These are phyloP conservation scores for Fusarium ambrosium DNA, from an alignment of 2,329 filamentous ascomycete species.

Conservation along the genomic window DNA sequence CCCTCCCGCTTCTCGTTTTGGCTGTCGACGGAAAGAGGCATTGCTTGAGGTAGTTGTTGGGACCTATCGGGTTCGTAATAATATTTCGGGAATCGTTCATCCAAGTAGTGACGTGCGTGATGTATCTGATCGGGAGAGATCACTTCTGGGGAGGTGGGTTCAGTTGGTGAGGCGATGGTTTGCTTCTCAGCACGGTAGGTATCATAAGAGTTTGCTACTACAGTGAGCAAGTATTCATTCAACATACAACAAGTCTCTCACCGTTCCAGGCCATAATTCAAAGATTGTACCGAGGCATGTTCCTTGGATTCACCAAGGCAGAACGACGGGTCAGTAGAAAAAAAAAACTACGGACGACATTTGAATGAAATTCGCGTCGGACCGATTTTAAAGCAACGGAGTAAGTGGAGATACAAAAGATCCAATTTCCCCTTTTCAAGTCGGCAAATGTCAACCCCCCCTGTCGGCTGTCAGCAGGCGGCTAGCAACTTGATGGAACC, in stretches of 20 bases:
- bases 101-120: not conserved
- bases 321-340: not conserved
- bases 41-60: not conserved
- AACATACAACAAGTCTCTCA: not conserved
- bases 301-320: not conserved
- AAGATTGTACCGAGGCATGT: not conserved
- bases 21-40: not conserved
- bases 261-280: not conserved
- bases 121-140: not conserved
- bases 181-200: not conserved
- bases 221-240: not conserved
- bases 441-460: not conserved
- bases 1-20: not conserved
- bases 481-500: not conserved
- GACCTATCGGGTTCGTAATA: conserved; percentile 1
- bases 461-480: not conserved
- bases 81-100: not conserved
- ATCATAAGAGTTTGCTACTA: not conserved
- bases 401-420: not conserved
- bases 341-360: not conserved
- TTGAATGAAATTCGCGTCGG: not conserved
- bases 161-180: not conserved
- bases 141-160: not conserved
- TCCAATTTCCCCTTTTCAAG: not conserved
- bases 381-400: not conserved